Evolutionary conservation across 176 grass and related monocot genomes (phyloP), one percentile per base, ranked within the genome.

Genomic region (Juncus effusus): DNA sequence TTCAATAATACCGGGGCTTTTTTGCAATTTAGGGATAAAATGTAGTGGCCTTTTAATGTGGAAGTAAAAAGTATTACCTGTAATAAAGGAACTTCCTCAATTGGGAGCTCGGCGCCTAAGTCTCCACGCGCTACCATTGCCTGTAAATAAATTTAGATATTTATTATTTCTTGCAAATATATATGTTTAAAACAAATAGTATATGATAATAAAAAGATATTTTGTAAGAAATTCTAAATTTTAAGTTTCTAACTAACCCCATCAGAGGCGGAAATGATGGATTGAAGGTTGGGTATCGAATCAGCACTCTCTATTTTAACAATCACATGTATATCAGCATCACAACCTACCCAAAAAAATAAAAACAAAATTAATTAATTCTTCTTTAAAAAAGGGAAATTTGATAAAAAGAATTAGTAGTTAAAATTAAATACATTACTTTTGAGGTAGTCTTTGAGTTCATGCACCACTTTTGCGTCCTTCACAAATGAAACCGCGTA

Each of bases 401-500:
- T 28, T 28, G 19, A 28, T 28, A 28, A 28, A 28, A 28, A 28
- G 19, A 28, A 14, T n/a, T 56, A 56, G 49, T 38, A 58, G 7
- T 54, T 52, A 38, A 1, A 70, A 15, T 60, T 72, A 36, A 60
- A 8, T 8, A 37, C 38, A 72, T 62, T 86, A 97, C 93, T 73
- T 89, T 86, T 92, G 61, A 97, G 88, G 69, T 84, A 97, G 60
- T 77, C 85, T 75, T 97, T 92, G 35, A 97, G 63, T 83, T 97
- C 88, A 79, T 97, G 85, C 55, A 97, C 79, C 69, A 97, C 93
- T 78, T 82, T 82, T 38, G 88, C 85, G 75, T 92, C 88, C 70
- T 97, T 97, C 59, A 97, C 93, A 72, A 97, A 97, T 47, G 93
- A 97, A 86, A 97, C 88, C 63, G 93, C 93, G 79, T 97, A 97